Percentiles rank a stretch among this genome's conserved stretches.
phyloP scores from a whole-genome alignment of 2,329 filamentous ascomycete species.

The Metarhizium album region DNA sequence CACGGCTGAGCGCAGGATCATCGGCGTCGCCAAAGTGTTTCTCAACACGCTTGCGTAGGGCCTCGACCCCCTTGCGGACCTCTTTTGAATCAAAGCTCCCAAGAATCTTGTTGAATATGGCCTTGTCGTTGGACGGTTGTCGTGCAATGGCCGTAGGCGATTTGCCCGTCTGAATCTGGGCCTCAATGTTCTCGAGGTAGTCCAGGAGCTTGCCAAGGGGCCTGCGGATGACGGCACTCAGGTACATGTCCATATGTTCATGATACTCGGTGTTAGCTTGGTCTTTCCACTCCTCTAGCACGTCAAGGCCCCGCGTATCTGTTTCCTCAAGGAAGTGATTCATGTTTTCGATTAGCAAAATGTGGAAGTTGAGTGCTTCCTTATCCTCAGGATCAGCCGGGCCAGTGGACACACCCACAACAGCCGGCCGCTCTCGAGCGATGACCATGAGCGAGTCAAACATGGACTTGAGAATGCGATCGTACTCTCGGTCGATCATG shows the following conservation, averaged over 20 bases:
- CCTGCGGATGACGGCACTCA: constrained; percentile 77
- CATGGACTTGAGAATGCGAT: constrained; percentile 85
- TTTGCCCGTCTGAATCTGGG: constrained; percentile 51
- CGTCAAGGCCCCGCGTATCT: constrained; percentile 60
- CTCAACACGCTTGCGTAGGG: constrained; percentile 81
- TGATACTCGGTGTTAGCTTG: constrained; percentile 67
- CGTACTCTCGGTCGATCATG: constrained; percentile 78
- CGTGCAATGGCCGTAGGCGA: constrained; percentile 55
- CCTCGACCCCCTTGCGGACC: constrained; percentile 79
- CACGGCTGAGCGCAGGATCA: constrained; percentile 53
- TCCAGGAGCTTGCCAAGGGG: constrained; percentile 86
- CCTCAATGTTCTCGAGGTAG: constrained; percentile 82
- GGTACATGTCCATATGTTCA: constrained; percentile 81
- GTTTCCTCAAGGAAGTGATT: constrained; percentile 94
- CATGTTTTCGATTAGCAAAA: constrained; percentile 97
- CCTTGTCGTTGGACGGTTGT: constrained; percentile 73
- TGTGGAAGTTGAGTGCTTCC: constrained; percentile 93
- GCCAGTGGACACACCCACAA: constrained; percentile 31
- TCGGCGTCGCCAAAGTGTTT: constrained; percentile 94
- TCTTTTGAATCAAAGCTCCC: constrained; percentile 73
- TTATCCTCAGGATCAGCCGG: constrained; percentile 69
- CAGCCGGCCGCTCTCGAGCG: constrained; percentile 56
- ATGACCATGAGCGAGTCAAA: constrained; percentile 96
- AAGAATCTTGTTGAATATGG: constrained; percentile 77
- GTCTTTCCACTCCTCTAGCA: constrained; percentile 74